phyloP scores from a whole-genome alignment of 2,329 filamentous ascomycete species.

The Cytospora chrysosperma region DNA sequence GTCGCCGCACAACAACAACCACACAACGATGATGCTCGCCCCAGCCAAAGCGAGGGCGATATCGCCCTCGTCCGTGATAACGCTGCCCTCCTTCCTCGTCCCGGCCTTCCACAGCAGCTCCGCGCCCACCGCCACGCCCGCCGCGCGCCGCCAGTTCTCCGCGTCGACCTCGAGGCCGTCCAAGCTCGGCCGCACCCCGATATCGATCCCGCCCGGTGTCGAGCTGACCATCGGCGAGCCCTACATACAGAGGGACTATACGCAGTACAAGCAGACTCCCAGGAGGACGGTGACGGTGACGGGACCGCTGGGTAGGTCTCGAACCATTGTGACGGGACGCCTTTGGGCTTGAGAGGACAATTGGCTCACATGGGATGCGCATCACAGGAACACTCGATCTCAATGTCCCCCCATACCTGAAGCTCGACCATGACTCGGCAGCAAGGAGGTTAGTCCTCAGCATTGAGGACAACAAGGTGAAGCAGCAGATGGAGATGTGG shows the following conservation, averaged over 20 bases:
- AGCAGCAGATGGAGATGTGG: slow-evolving; percentile 93
- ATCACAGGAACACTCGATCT: slow-evolving; percentile 69
- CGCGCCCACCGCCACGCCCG: slow-evolving; percentile 25
- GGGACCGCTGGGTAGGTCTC: slow-evolving; percentile 70
- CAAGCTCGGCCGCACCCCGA: slow-evolving; percentile 80
- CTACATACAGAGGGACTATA: slow-evolving; percentile 50
- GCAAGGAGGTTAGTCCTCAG: slow-evolving; percentile 64
- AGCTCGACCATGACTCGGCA: slow-evolving; percentile 64
- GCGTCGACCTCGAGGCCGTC: slow-evolving; percentile 66
- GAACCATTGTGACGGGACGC: background rate
- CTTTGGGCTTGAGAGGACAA: slow-evolving; percentile 24
- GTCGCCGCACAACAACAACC: slow-evolving; percentile 26
- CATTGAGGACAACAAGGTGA: slow-evolving; percentile 65
- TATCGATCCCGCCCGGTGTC: slow-evolving; percentile 82
- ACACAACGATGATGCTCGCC: slow-evolving; percentile 57
- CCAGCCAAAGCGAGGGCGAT: slow-evolving; percentile 60
- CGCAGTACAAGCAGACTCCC: slow-evolving; percentile 59
- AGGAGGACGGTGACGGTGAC: slow-evolving; percentile 71
- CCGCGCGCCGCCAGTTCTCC: slow-evolving; percentile 62
- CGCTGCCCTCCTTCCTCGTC: slow-evolving; percentile 70
- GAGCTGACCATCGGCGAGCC: slow-evolving; percentile 70
- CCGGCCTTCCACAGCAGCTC: slow-evolving; percentile 61
- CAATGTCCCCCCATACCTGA: slow-evolving; percentile 76
- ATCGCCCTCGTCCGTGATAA: slow-evolving; percentile 46
- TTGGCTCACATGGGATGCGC: slow-evolving; percentile 17